A percentile compares a stretch with the other conserved stretches of the same genome.
Conservation (phyloP, 306 rosid genomes). For the Medicago ruthenica region DNA sequence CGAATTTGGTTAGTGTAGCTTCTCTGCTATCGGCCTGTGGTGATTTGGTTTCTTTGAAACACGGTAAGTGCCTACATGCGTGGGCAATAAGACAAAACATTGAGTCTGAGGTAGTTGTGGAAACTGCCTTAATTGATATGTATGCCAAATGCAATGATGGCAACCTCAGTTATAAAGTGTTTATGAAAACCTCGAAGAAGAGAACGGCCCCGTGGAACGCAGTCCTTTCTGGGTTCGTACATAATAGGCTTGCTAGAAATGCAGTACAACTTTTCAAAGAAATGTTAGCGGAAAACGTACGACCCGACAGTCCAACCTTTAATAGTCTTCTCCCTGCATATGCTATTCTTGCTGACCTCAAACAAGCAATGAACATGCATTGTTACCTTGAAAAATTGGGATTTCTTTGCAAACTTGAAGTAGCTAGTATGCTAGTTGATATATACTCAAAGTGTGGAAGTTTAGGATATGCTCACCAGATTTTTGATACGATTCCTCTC, state of each 20-base stretch:
- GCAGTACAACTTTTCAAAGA: slow-evolving; percentile 69
- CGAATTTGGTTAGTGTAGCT: slow-evolving; percentile 68
- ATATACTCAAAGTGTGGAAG: slow-evolving; percentile 78
- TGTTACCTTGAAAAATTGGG: slow-evolving; percentile 69
- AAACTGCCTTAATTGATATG: slow-evolving; percentile 86
- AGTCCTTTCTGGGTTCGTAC: slow-evolving; percentile 67
- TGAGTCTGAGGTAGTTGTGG: slow-evolving; percentile 72
- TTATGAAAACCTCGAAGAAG: slow-evolving; percentile 61
- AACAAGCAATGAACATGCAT: slow-evolving; percentile 74
- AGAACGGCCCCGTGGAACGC: slow-evolving; percentile 87
- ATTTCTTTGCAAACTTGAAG: slow-evolving; percentile 65
- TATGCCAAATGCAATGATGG: slow-evolving; percentile 61
- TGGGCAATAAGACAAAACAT: slow-evolving; percentile 77
- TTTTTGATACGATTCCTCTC: slow-evolving; percentile 60
- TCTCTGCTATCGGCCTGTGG: slow-evolving; percentile 79
- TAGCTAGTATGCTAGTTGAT: slow-evolving; percentile 75
- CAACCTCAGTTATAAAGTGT: slow-evolving; percentile 58
- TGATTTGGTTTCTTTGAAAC: slow-evolving; percentile 52
- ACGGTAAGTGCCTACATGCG: slow-evolving; percentile 74
- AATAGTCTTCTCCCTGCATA: slow-evolving; percentile 83
- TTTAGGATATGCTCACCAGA: slow-evolving; percentile 63
- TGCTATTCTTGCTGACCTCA: slow-evolving; percentile 71
- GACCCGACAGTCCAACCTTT: slow-evolving; percentile 68
- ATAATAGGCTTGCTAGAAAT: slow-evolving; percentile 65
- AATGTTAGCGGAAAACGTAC: slow-evolving; percentile 65